Percentiles rank a stretch among this genome's conserved stretches.
Conservation (phyloP, 257 asterid species). For the Haberlea rhodopensis region DNA sequence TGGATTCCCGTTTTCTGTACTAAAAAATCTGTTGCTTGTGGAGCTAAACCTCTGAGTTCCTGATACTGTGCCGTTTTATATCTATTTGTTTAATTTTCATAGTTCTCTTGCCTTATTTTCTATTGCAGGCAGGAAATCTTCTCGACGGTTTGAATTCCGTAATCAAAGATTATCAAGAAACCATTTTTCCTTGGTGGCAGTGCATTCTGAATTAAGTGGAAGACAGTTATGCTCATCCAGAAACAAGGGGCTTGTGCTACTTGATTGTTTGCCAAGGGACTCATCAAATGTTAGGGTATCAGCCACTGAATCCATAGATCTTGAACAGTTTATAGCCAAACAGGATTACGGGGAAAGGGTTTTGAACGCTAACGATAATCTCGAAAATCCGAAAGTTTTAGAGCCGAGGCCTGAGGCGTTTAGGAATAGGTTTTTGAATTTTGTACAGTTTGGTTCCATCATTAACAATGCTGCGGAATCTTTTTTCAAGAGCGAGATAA, state of each 20-base stretch:
- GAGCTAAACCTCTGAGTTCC: no score
- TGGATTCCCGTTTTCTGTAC: no score
- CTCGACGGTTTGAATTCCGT: constrained; percentile 22
- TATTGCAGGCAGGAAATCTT: constrained; percentile 39
- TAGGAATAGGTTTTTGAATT: constrained; percentile 70
- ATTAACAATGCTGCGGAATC: constrained; percentile 74
- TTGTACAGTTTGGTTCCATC: constrained; percentile 67
- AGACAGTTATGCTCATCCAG: constrained; percentile 31
- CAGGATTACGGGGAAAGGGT: no score
- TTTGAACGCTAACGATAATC: constrained; percentile 2
- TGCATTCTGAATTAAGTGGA: constrained; percentile 30
- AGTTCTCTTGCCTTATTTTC: constrained; percentile 10
- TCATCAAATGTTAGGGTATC: constrained; percentile 32
- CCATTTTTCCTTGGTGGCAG: constrained; percentile 28
- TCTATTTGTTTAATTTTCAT: no score
- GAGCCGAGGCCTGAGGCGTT: constrained; percentile 43
- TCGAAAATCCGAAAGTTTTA: constrained; percentile 22
- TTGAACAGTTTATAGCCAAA: no score
- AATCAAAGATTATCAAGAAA: constrained; percentile 29
- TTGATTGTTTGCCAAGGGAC: constrained; percentile 26
- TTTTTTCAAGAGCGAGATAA: constrained; percentile 94
- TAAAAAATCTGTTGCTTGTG: no score
- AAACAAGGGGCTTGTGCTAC: constrained; percentile 24
- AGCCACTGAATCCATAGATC: no score
- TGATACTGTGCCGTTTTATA: no score